Percentiles rank a stretch among this genome's conserved stretches.
These are phyloP conservation scores for Ramularia endophylla DNA, from an alignment of 2,329 filamentous ascomycete species.

Conservation along the genomic window DNA sequence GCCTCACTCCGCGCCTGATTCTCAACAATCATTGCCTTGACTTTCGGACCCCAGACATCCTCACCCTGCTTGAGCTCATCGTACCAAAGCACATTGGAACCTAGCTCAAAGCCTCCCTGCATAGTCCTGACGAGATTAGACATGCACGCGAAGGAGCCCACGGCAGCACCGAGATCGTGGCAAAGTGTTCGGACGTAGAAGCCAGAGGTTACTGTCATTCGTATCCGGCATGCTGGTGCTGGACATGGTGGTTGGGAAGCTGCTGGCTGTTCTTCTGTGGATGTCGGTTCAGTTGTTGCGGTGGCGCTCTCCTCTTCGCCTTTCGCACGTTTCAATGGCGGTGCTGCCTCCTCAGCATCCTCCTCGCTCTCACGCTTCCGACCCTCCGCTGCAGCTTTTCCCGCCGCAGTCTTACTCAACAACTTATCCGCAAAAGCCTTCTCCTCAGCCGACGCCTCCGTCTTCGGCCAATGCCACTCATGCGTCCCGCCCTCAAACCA, in stretches of 20 bases:
- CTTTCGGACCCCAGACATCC: constrained; percentile 72
- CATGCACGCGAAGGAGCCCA: constrained; percentile 82
- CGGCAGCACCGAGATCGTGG: constrained; percentile 79
- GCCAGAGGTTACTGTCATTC: constrained; percentile 88
- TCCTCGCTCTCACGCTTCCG: constrained; percentile 30
- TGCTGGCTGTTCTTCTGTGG: constrained; percentile 13
- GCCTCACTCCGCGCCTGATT: constrained; percentile 11
- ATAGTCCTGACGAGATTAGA: constrained; percentile 71
- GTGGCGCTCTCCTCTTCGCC: constrained; percentile 13
- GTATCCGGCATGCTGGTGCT: constrained; percentile 72
- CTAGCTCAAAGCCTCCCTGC: constrained; percentile 74
- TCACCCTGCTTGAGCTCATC: constrained; percentile 70
- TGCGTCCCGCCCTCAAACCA: constrained; percentile 80
- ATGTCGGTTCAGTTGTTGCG: constrained; percentile 19
- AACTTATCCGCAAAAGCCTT: constrained; percentile 69
- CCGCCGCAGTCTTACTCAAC: constrained; percentile 35
- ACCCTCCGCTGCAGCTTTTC: constrained; percentile 20
- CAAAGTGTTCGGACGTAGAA: constrained; percentile 95
- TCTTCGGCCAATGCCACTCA: constrained; percentile 68
- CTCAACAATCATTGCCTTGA: constrained; percentile 50
- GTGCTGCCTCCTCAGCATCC: constrained; percentile 11
- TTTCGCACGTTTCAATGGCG: constrained; percentile 36
- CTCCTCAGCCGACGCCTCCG: constrained; percentile 70
- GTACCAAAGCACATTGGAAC: constrained; percentile 71
- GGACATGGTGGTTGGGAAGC: constrained; percentile 19